Percentiles rank a stretch among this genome's conserved stretches.
Conservation (phyloP, 352 stramenopile genomes). For the Phytophthora pisi region DNA sequence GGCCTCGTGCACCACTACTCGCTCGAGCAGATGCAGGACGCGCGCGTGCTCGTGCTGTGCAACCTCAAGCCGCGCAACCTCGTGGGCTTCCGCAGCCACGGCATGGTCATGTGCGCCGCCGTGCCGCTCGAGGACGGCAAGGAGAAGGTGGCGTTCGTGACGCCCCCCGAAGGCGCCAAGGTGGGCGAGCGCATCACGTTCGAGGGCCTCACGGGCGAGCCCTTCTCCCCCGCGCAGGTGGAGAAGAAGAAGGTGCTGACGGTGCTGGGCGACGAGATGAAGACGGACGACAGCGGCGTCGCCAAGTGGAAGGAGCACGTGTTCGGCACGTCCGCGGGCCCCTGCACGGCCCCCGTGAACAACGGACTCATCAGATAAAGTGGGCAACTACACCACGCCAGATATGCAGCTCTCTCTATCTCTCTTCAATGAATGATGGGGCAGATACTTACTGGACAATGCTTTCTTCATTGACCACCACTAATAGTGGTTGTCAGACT, state of each 20-base stretch:
- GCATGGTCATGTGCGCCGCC: conserved; percentile 92
- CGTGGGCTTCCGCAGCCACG: conserved; percentile 90
- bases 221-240: conserved; percentile 80
- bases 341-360: conserved; percentile 71
- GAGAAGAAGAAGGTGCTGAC: conserved; percentile 92
- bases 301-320: conserved; percentile 87
- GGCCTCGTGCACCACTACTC: conserved; percentile 89
- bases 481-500: too few species aligned
- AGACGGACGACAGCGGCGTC: conserved; percentile 75
- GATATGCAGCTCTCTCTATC: conserved; percentile 3
- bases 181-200: conserved; percentile 82
- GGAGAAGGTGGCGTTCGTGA: conserved; percentile 87
- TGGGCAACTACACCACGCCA: neutral
- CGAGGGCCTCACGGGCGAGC: conserved; percentile 68
- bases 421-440: neutral
- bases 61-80: conserved; percentile 93
- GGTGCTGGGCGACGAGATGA: conserved; percentile 80
- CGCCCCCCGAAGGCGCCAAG: conserved; percentile 73
- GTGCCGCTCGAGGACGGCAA: conserved; percentile 68
- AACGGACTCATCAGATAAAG: conserved; percentile 85
- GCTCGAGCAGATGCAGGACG: conserved; percentile 87
- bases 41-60: conserved; percentile 87
- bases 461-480: neutral
- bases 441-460: neutral
- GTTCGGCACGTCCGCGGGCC: conserved; percentile 73